Conservation (phyloP, 768 basidiomycete genomes). For the Collybia mongolica region DNA sequence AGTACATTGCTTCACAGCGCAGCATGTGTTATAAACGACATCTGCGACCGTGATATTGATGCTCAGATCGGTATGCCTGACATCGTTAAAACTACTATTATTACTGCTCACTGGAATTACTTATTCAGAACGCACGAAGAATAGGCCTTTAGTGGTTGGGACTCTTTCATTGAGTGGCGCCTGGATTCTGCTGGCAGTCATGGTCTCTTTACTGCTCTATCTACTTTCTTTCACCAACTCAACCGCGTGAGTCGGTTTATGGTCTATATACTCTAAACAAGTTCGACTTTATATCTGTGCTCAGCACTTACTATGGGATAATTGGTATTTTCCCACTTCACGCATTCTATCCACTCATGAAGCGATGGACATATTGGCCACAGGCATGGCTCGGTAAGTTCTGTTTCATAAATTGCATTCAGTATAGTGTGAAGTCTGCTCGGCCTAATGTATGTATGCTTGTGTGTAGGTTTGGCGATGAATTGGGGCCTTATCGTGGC, state of each 20-base stretch:
- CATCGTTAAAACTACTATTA: neutral
- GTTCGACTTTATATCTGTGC: neutral
- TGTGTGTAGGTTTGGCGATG: too few relatives aligned
- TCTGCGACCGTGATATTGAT: conserved; percentile 16
- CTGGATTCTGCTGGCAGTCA: neutral
- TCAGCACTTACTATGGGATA: neutral
- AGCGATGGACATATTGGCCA: conserved; percentile 24
- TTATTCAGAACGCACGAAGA: conserved; percentile 6
- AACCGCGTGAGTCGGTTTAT: neutral
- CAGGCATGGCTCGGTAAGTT: conserved; percentile 21
- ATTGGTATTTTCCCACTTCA: conserved; percentile 9
- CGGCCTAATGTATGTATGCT: too few relatives aligned
- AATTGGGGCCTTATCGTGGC: too few relatives aligned
- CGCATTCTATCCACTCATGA: conserved; percentile 24
- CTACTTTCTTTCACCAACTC: neutral
- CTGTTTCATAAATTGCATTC: too few relatives aligned
- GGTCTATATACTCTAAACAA: neutral
- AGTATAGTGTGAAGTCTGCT: too few relatives aligned
- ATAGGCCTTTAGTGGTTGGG: conserved; percentile 7
- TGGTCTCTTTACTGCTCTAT: neutral
- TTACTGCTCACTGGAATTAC: neutral
- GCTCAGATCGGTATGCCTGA: conserved; percentile 12
- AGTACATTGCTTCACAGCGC: too few relatives aligned
- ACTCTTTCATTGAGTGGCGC: conserved; percentile 1
- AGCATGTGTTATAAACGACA: conserved; percentile 10